These are phyloP conservation scores for Russula sp. DNA, from an alignment of 768 basidiomycete genomes.

Conservation along the genomic window DNA sequence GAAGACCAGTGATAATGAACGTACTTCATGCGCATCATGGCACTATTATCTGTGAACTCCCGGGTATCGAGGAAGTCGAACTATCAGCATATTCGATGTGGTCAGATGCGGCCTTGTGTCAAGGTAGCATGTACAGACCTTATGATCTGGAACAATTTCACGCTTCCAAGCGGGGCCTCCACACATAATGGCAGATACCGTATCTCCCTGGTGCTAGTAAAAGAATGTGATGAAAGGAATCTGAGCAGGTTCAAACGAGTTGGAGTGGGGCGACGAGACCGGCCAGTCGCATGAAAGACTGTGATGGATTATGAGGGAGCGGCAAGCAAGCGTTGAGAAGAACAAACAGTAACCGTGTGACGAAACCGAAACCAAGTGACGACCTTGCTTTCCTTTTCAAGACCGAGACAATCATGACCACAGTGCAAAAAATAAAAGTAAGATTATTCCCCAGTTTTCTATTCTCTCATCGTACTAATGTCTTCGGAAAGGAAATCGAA, in stretches of 20 bases:
- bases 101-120: neutral
- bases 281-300: constrained; percentile 27
- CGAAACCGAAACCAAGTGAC: neutral
- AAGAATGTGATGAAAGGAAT: constrained; percentile 1
- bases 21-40: constrained; percentile 83
- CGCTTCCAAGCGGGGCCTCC: constrained; percentile 90
- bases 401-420: constrained; percentile 55
- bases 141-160: constrained; percentile 96
- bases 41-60: constrained; percentile 87
- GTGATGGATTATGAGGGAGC: neutral
- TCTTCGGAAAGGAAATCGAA: constrained; percentile 68
- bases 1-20: neutral
- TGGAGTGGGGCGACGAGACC: constrained; percentile 24
- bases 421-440: constrained; percentile 86
- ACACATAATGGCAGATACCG: constrained; percentile 40
- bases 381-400: neutral
- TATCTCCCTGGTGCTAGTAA: constrained; percentile 20
- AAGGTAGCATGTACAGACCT: constrained; percentile 43
- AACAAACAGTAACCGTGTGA: neutral
- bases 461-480: constrained; percentile 3
- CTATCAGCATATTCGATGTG: constrained; percentile 34
- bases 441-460: constrained; percentile 16
- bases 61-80: constrained; percentile 95
- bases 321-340: constrained; percentile 2
- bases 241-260: constrained; percentile 23